phyloP scores from a whole-genome alignment of 108 stramenopile species.

The Pseudonitzschia delicatissima region DNA sequence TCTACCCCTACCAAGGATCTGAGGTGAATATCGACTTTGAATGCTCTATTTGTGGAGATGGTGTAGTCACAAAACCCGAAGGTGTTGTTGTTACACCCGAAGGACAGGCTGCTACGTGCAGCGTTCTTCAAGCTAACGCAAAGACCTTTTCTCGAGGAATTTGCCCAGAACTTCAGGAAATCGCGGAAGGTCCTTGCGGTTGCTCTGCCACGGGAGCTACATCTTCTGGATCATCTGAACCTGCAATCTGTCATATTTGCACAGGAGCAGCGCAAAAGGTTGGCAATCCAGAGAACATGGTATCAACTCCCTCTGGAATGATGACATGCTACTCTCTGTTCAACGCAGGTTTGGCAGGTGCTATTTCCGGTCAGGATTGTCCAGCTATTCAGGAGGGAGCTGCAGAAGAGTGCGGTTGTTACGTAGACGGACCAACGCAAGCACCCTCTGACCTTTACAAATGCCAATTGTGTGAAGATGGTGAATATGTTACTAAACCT shows the following conservation, averaged over 20 bases:
- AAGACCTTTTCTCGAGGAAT: background rate
- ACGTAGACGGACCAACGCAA: conserved; percentile 1
- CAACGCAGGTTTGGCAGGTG: conserved; percentile 5
- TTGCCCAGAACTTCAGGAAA: background rate
- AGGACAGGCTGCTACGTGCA: background rate
- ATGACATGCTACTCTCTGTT: background rate
- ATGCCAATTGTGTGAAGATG: conserved; percentile 16
- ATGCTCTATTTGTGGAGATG: background rate
- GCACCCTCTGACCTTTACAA: background rate
- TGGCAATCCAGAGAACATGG: background rate
- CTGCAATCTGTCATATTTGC: conserved; percentile 4
- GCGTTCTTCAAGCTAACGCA: background rate
- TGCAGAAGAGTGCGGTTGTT: conserved; percentile 1
- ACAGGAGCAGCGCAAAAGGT: background rate
- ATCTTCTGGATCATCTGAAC: background rate
- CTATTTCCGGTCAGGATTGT: background rate
- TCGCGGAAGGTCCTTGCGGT: background rate
- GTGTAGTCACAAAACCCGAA: background rate
- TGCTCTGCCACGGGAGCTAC: background rate
- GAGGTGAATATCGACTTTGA: background rate
- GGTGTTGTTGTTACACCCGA: background rate
- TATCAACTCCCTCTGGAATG: background rate
- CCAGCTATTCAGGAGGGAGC: background rate
- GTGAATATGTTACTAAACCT: conserved; percentile 12
- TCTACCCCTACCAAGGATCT: background rate